Evolutionary conservation across 2,329 filamentous ascomycete genomes (phyloP), one percentile per base, ranked within the genome.

Genomic region (Balansia obtecta): DNA sequence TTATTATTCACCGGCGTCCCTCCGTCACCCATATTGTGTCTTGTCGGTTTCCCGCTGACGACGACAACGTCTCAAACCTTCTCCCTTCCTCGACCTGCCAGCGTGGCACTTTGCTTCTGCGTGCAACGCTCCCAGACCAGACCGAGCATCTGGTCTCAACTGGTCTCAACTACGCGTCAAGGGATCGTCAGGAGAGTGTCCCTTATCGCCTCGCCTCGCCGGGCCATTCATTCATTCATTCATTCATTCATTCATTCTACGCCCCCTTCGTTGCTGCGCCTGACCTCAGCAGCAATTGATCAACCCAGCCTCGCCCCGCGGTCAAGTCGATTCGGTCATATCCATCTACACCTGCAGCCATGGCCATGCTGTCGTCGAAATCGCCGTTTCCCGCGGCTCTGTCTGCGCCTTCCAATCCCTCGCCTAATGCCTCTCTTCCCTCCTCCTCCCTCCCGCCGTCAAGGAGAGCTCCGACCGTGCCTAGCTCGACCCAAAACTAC

Each of bases 291-390:
- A 34, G 5, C 20, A 33, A 40, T n/a, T 16, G 7, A 39, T 39
- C 9, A 20, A 33, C 5, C 7, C 15, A 11, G 16, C 18, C 34
- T 11, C n/a, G 27, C 27, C 27, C 15, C 22, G 33, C 18, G 18
- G 16, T 13, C n/a, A 47, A 40, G 4, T 20, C 4, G 11, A 33
- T 16, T 27, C n/a, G 15, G 9, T 32, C 15, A 43, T 48, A 18
- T 45, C n/a, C 12, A 12, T 34, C 20, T 22, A 32, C 30, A 88
- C 34, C 34, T 12, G 15, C 15, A 37, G 34, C 7, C 45, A 60
- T 89, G 86, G 82, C 86, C 61, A 86, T 89, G 80, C 71, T 90
- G 61, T 86, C 86, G 57, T 81, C 85, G 53, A 88, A 89, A 65
- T 73, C 83, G 59, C 75, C 83, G 42, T 88, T 84, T 63, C 75